Percentiles rank a stretch among this genome's conserved stretches.
Evolutionary conservation across 2,329 filamentous ascomycete genomes (phyloP).

Genomic region (Aspergillus candidus): DNA sequence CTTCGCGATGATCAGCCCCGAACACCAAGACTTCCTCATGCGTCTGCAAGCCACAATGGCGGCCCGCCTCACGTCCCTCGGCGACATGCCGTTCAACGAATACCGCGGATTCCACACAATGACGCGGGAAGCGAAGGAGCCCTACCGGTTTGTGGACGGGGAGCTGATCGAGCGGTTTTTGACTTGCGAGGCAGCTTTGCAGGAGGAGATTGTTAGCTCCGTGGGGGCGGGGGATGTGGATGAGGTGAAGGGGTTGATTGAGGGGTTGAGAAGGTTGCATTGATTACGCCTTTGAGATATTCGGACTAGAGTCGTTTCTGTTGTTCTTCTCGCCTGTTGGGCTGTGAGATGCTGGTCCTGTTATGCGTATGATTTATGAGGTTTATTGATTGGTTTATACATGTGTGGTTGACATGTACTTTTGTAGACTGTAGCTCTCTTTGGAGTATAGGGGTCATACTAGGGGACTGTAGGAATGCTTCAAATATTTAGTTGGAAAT

Average conservation of each 20-base stretch:
- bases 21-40: conserved; percentile 73
- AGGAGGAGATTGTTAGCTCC: conserved; percentile 48
- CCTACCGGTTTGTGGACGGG: conserved; percentile 84
- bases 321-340: neutral
- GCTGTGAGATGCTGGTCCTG: too few relatives aligned
- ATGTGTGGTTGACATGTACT: too few relatives aligned
- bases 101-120: conserved; percentile 79
- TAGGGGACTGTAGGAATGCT: too few relatives aligned
- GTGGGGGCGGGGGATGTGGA: conserved; percentile 51
- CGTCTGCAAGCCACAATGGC: conserved; percentile 70
- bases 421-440: too few relatives aligned
- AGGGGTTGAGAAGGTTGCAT: conserved; percentile 49
- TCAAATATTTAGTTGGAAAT: too few relatives aligned
- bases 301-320: conserved; percentile 5
- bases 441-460: too few relatives aligned
- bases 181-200: conserved; percentile 57
- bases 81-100: conserved; percentile 66
- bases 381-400: too few relatives aligned
- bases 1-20: conserved; percentile 68
- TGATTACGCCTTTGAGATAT: conserved; percentile 13
- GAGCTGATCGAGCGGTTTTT: conserved; percentile 84
- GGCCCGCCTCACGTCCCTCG: conserved; percentile 59
- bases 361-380: too few relatives aligned
- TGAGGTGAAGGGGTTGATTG: conserved; percentile 56
- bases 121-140: conserved; percentile 64